A percentile compares a stretch with the other conserved stretches of the same genome.
phyloP scores from a whole-genome alignment of 352 stramenopile species.

The Phytophthora hybrid region DNA sequence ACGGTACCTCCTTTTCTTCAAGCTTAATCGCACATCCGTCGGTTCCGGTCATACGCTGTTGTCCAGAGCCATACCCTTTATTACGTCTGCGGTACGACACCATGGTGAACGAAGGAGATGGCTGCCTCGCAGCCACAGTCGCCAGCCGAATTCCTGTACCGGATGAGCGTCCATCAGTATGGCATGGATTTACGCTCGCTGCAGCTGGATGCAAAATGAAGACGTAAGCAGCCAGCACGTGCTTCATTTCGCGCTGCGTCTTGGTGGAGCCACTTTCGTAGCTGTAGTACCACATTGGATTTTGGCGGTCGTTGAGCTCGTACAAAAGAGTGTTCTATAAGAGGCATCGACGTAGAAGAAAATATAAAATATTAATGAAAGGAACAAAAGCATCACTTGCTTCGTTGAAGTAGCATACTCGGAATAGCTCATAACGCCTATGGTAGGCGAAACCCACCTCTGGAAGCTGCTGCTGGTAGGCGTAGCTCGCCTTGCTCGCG shows the following conservation, averaged over 20 bases:
- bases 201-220: slow-evolving; percentile 21
- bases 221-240: slow-evolving; percentile 47
- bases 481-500: slow-evolving; percentile 34
- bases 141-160: slow-evolving; percentile 1
- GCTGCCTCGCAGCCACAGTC: slow-evolving; percentile 27
- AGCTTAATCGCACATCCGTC: too few species aligned
- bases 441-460: slow-evolving; percentile 16
- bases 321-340: slow-evolving; percentile 46
- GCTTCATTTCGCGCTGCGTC: slow-evolving; percentile 42
- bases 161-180: too few species aligned
- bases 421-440: background rate
- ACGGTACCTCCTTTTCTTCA: too few species aligned
- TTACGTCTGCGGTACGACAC: slow-evolving; percentile 36
- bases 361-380: background rate
- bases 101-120: slow-evolving; percentile 42
- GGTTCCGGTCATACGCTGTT: too few species aligned
- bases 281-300: slow-evolving; percentile 49
- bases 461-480: slow-evolving; percentile 30
- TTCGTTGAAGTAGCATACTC: too few species aligned
- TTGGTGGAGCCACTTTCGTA: slow-evolving; percentile 54
- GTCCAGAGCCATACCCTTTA: too few species aligned
- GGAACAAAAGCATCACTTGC: too few species aligned
- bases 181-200: background rate
- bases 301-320: slow-evolving; percentile 46
- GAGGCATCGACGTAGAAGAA: slow-evolving; percentile 14